Percentiles rank a stretch among this genome's conserved stretches.
Evolutionary conservation across 225 moss, liverwort and hornwort genomes (phyloP).

Genomic region (Polytrichum commune): DNA sequence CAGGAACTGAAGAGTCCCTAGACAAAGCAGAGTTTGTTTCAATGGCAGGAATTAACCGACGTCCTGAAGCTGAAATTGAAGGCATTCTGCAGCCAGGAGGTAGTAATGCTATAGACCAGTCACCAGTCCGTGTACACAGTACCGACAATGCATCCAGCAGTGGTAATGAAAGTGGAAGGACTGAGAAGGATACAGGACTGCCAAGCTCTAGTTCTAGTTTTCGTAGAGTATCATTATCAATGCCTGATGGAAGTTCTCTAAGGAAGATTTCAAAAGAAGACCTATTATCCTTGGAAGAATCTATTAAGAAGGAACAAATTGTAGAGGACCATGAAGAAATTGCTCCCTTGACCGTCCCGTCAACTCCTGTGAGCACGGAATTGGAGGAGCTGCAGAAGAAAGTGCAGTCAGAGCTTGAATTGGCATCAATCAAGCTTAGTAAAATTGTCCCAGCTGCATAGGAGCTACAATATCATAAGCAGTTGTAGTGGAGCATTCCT

Average conservation of each 20-base stretch:
- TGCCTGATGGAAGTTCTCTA: neutral
- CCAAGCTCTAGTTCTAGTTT: neutral
- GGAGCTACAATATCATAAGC: neutral
- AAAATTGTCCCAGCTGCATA: slow-evolving; percentile 19
- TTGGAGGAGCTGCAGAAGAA: slow-evolving; percentile 37
- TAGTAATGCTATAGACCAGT: slow-evolving; percentile 4
- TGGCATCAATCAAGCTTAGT: slow-evolving; percentile 32
- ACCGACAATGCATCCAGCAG: neutral
- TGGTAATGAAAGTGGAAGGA: slow-evolving; percentile 4
- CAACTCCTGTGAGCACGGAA: slow-evolving; percentile 22
- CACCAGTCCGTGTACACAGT: neutral
- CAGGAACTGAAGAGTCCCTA: neutral
- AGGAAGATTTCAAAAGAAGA: slow-evolving; percentile 2
- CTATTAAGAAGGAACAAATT: neutral
- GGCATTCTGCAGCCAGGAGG: slow-evolving; percentile 23
- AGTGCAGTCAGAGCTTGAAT: slow-evolving; percentile 41
- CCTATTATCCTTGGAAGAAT: neutral
- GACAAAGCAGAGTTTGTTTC: slow-evolving; percentile 18
- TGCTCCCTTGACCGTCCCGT: slow-evolving; percentile 11
- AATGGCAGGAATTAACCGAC: slow-evolving; percentile 26
- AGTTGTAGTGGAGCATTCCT: neutral
- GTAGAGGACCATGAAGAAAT: slow-evolving; percentile 4
- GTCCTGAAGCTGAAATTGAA: slow-evolving; percentile 21
- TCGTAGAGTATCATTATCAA: neutral
- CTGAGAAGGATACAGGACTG: slow-evolving; percentile 2